phyloP scores from a whole-genome alignment of 805 yeast genomes.

The Saturnispora saitoi region DNA sequence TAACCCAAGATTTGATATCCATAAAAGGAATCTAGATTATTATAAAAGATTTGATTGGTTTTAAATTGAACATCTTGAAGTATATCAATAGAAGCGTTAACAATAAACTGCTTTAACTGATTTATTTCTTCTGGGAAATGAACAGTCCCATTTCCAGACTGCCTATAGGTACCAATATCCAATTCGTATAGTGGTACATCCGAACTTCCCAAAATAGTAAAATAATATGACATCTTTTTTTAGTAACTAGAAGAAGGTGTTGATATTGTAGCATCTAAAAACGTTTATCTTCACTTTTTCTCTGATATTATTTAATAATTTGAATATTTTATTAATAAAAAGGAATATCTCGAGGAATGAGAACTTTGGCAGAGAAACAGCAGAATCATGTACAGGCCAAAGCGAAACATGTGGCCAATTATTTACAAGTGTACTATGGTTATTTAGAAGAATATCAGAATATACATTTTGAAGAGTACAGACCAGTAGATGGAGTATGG shows the following conservation, averaged over 20 bases:
- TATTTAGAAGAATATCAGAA: constrained; percentile 37
- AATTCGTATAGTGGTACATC: constrained; percentile 85
- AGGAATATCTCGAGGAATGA: not conserved
- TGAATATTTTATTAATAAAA: not conserved
- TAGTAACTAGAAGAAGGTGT: not conserved
- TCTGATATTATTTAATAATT: not conserved
- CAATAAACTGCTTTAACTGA: constrained; percentile 79
- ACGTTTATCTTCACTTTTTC: not conserved
- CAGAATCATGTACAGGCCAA: not conserved
- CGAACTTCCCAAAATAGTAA: constrained; percentile 78
- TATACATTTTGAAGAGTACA: constrained; percentile 26
- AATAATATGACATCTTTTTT: constrained; percentile 55
- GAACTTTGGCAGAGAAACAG: constrained; percentile 1
- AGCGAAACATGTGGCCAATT: constrained; percentile 10
- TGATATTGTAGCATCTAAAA: not conserved
- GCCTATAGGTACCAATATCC: constrained; percentile 70
- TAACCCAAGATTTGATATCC: constrained; percentile 77
- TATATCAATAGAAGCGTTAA: constrained; percentile 85
- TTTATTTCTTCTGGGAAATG: constrained; percentile 59
- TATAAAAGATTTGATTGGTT: constrained; percentile 54
- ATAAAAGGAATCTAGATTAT: constrained; percentile 77
- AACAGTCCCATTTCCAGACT: constrained; percentile 55
- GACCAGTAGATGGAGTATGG: constrained; percentile 57
- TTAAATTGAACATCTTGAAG: constrained; percentile 87
- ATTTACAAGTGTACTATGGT: constrained; percentile 42